Conservation (phyloP, 2,329 filamentous ascomycete species). For the Gnomoniopsis sp. region DNA sequence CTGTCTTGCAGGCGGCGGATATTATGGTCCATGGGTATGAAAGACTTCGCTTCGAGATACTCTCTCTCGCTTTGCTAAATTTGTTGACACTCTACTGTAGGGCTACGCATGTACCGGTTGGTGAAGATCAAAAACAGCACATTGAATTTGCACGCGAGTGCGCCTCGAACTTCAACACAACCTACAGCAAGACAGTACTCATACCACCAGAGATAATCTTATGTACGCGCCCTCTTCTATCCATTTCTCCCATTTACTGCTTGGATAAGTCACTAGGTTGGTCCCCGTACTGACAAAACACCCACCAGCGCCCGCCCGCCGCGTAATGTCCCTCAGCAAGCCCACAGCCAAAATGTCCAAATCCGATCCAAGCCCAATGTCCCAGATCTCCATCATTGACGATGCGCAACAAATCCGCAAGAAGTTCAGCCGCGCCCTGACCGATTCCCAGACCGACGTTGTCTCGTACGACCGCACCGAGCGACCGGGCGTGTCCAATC, state of each 20-base stretch:
- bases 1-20: constrained; percentile 92
- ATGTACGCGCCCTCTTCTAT: constrained; percentile 44
- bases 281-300: neutral
- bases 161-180: constrained; percentile 81
- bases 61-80: neutral
- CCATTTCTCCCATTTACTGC: constrained; percentile 14
- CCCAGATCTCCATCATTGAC: constrained; percentile 82
- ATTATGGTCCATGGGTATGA: constrained; percentile 75
- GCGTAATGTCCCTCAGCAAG: constrained; percentile 84
- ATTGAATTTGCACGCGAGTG: constrained; percentile 88
- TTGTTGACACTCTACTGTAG: constrained; percentile 34
- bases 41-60: neutral
- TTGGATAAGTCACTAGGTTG: neutral
- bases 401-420: constrained; percentile 55
- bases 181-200: constrained; percentile 60
- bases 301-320: constrained; percentile 66
- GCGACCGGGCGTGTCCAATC: constrained; percentile 82
- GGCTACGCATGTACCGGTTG: constrained; percentile 92
- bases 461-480: constrained; percentile 68
- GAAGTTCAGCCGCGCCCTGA: constrained; percentile 73
- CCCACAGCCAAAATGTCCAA: constrained; percentile 93
- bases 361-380: constrained; percentile 67
- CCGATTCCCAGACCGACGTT: constrained; percentile 59
- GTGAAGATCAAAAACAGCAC: constrained; percentile 93
- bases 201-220: constrained; percentile 67